Base-by-base conservation (phyloP, 2,329 filamentous ascomycete species). In the Dendrostoma leiphaemia region DNA sequence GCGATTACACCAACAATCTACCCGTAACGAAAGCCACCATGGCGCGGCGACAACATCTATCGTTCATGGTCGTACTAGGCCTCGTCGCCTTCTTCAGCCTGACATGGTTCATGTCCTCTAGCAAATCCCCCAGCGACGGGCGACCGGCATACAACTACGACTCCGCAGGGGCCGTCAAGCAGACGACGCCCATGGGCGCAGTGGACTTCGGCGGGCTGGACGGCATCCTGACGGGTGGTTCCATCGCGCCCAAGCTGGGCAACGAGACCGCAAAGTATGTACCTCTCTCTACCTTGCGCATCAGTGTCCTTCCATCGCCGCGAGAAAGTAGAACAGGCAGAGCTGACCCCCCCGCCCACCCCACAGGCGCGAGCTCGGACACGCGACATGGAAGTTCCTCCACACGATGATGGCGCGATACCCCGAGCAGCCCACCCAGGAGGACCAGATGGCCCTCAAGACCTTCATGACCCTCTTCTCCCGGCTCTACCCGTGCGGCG, bases 211-310 rank as follows among this genome's bases (percentile, higher is more conserved):
- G 76, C 50, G 63, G 82, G 28, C 71, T 81, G 1, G 69, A 73
- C 24, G 70, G 70, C 40, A 70, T 87, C 17, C 74, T 91, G 21
- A 77, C 79, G 17, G 89, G 88, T 53, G 83, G 83, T 52, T 86
- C 85, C 3, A 93, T 91, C 64, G 89, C 89, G 48, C 86, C 89
- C 1, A 91, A 90, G 71, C 75, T 94, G 50, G 90, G 89, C 65
- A 94, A 94, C 71, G 89, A 87, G 57, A 94, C 90, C 6, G 76
- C 84, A 51, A 94, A 93, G 85, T 88, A 75, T 35, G 49, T 41
- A 21, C 41, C 19, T 21, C 32, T 17, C 23, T 41, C 26, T 47
- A n/a, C 37, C 35, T 21, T 7, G 7, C 37, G 28, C 19, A 17
- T n/a, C 7, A 40, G n/a, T n/a, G n/a, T n/a, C n/a, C n/a, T n/a